Evolutionary conservation across 768 basidiomycete genomes (phyloP).

Genomic region (Podaxis rugospora): DNA sequence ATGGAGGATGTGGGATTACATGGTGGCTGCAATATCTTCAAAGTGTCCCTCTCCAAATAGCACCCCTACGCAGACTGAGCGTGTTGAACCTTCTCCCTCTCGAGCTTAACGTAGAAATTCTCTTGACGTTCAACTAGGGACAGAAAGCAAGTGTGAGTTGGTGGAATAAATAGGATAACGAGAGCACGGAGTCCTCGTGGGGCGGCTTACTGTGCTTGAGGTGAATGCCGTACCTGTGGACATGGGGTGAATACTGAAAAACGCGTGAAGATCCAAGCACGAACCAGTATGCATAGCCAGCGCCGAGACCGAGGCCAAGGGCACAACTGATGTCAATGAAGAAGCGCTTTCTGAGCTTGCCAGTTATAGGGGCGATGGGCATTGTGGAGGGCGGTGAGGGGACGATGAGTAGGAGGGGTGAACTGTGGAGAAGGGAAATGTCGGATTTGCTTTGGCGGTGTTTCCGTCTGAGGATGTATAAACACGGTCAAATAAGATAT

Average conservation of each 20-base stretch:
- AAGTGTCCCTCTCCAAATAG: background rate
- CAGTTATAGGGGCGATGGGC: constrained; percentile 89
- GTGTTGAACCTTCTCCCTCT: constrained; percentile 48
- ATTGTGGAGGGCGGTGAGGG: constrained; percentile 35
- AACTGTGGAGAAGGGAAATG: constrained; percentile 33
- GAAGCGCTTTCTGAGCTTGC: constrained; percentile 89
- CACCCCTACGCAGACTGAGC: constrained; percentile 13
- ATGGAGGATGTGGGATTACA: background rate
- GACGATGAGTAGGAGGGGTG: constrained; percentile 18
- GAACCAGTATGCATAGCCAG: constrained; percentile 83
- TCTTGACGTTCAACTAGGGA: constrained; percentile 74
- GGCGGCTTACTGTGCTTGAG: constrained; percentile 63
- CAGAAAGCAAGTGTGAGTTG: constrained; percentile 3
- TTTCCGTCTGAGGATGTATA: constrained; percentile 13
- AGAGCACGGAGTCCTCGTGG: background rate
- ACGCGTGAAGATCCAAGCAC: constrained; percentile 23
- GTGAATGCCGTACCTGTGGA: constrained; percentile 76
- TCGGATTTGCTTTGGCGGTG: constrained; percentile 20
- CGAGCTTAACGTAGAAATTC: constrained; percentile 81
- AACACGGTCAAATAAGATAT: constrained; percentile 21
- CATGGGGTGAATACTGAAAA: constrained; percentile 15
- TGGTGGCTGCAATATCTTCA: background rate
- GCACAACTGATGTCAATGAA: constrained; percentile 78
- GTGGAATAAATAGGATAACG: background rate
- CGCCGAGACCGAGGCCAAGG: constrained; percentile 70